Percentiles rank a stretch among this genome's conserved stretches.
phyloP scores from a whole-genome alignment of 805 yeast genomes.

The Lipomyces mesembrius region DNA sequence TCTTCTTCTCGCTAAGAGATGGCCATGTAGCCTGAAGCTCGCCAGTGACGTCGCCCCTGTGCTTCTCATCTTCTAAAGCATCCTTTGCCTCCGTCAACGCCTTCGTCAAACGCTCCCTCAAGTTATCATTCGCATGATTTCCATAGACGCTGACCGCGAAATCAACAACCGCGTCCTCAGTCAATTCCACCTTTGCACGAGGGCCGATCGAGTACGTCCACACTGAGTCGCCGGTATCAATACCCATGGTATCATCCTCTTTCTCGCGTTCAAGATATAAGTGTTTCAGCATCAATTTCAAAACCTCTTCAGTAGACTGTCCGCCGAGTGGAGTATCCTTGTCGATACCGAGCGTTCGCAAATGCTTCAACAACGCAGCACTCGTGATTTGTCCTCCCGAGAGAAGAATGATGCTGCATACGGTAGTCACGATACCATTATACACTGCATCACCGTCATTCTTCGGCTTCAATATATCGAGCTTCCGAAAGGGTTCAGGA shows the following conservation, averaged over 20 bases:
- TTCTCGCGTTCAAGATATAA: slow-evolving; percentile 30
- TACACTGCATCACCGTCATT: slow-evolving; percentile 22
- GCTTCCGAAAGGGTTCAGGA: slow-evolving; percentile 15
- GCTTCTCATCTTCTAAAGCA: slow-evolving; percentile 1
- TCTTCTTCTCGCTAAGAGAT: slow-evolving; percentile 11
- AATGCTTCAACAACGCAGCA: slow-evolving; percentile 22
- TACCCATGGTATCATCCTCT: slow-evolving; percentile 19
- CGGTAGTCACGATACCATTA: slow-evolving; percentile 18
- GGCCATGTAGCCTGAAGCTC: neutral
- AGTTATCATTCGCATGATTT: slow-evolving; percentile 14
- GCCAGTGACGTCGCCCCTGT: neutral
- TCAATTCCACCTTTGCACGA: slow-evolving; percentile 29
- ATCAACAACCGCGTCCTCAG: slow-evolving; percentile 21
- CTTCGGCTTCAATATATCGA: slow-evolving; percentile 15
- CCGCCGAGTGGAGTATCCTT: slow-evolving; percentile 26
- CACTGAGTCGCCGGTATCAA: slow-evolving; percentile 18
- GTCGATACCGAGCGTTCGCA: slow-evolving; percentile 23
- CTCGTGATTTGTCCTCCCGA: slow-evolving; percentile 24
- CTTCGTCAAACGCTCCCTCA: slow-evolving; percentile 16
- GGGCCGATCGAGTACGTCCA: slow-evolving; percentile 34
- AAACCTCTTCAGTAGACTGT: slow-evolving; percentile 22
- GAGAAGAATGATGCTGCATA: slow-evolving; percentile 24
- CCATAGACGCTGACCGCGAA: slow-evolving; percentile 28
- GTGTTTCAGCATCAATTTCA: slow-evolving; percentile 24
- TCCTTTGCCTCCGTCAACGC: slow-evolving; percentile 23